Evolutionary conservation across 2,329 filamentous ascomycete species (phyloP).

Genomic region (Emergomyces pasteurianus): DNA sequence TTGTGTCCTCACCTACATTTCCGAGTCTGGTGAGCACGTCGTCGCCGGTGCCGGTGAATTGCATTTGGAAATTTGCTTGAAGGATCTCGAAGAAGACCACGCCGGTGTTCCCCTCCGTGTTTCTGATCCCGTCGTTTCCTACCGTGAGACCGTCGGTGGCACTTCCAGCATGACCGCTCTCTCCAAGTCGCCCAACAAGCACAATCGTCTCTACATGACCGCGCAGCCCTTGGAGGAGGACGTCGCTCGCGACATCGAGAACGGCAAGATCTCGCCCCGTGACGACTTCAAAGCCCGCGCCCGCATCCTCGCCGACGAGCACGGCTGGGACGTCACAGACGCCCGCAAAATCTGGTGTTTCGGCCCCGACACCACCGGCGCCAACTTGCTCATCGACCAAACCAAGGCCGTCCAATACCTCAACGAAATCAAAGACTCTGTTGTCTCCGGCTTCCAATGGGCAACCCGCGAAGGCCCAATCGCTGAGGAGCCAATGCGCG

Average conservation of each 20-base stretch:
- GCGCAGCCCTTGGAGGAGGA: conserved; percentile 89
- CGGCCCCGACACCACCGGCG: conserved; percentile 91
- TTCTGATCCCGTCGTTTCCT: conserved; percentile 95
- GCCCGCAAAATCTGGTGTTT: conserved; percentile 99
- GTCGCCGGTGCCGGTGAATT: conserved; percentile 99
- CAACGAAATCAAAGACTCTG: conserved; percentile 99
- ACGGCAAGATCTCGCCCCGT: conserved; percentile 82
- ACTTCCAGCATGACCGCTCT: conserved; percentile 90
- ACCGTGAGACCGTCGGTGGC: conserved; percentile 84
- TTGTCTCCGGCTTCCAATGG: conserved; percentile 99
- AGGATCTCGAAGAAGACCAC: conserved; percentile 99
- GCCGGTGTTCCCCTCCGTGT: conserved; percentile 95
- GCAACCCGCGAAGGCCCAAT: conserved; percentile 94
- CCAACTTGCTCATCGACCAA: conserved; percentile 98
- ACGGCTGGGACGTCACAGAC: conserved; percentile 98
- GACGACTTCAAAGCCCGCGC: conserved; percentile 99
- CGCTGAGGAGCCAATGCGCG: conserved; percentile 96
- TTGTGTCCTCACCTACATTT: conserved; percentile 85
- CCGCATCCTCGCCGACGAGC: conserved; percentile 89
- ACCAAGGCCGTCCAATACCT: conserved; percentile 99
- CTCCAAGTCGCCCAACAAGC: conserved; percentile 99
- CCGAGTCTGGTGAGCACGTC: conserved; percentile 92
- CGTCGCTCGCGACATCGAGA: conserved; percentile 78
- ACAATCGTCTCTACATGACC: conserved; percentile 98
- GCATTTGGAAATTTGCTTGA: conserved; percentile 99